Base-by-base conservation (phyloP, 176 grass and related monocot genomes). In the Triticum timopheevii region DNA sequence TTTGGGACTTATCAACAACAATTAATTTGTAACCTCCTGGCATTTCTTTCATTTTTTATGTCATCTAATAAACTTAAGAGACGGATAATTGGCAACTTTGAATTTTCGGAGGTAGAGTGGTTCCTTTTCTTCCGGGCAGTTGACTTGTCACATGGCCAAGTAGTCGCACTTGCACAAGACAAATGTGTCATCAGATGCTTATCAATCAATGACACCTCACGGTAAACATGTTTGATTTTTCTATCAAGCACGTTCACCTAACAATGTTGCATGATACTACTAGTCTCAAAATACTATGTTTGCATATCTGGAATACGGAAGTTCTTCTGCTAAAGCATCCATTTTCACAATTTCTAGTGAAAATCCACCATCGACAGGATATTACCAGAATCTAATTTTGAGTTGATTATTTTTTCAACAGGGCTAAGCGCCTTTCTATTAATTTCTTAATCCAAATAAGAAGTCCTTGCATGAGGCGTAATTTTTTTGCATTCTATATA, bases 121-220 rank as follows among this genome's bases (percentile, higher is more conserved):
- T 73, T 79, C 25, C 1, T 31, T 76, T 76, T 76, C 45, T 76
- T 54, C 4, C 19, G 3, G 73, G 73, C 15, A 76, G 27, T 76
- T 76, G 73, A 76, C 73, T 76, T 54, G 45, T 76, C 73, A 76
- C 45, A 76, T 54, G 73, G 25, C 45, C 24, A 76, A 76, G 16
- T 76, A 54, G 73, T 76, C 25, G 36, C 36, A 7, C 36, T 38
- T 7, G 28, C 25, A 8, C 31, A 52, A 28, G 23, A 75, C 40
- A 75, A 75, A 75, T 28, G 23, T 27, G 13, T 45, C 72, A 47
- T 49, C 72, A 74, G 15, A 54, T 76, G 13, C 16, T 77, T 54
- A 28, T 33, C 45, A 20, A 27, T 83, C 3, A 45, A 19, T 52
- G 73, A 8, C 73, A 77, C 47, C 73, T 77, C 73, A 77, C 50